Evolutionary conservation across 345 rosid species (phyloP), one percentile per base, ranked within the genome.

Genomic region (Populus nigra): DNA sequence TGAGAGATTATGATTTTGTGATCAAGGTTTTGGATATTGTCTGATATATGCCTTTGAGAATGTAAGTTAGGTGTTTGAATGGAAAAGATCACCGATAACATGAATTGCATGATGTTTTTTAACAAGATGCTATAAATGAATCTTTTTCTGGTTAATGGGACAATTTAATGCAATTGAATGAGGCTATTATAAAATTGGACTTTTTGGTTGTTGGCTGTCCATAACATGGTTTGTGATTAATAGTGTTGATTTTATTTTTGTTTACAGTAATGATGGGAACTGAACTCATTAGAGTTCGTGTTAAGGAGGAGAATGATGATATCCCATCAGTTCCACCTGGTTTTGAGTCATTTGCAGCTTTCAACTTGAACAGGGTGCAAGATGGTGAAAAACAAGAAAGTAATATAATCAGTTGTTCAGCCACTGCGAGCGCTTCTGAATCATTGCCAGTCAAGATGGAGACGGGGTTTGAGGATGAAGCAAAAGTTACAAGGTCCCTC

Each of bases 291-390:
- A 90, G 98, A 85, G 86, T 90, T 73, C 83, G 89, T 83, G 84
- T 87, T 70, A 91, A 94, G 87, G 97, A 91, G 82, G 97, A 96
- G 69, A 94, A 84, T 71, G 98, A 92, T 38, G 98, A 94, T 15
- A 74, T 94, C 79, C 98, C 92, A 29, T 83, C 94, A 74, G 90
- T 91, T 76, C 99, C 99, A 20, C 99, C 98, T 68, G 99, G 99
- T 35, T 96, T 96, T 67, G 99, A 94, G 87, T 86, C 98, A 38
- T 91, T 88, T 86, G 87, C 96, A 62, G 85, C 97, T 68, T 90
- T 94, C 78, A 86, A 88, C 38, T 71, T 91, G 81, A 92, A 81
- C 74, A 86, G 77, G 68, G 84, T 82, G 43, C 83, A 88, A 65
- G 91, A 80, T 73, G 73, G 36, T 68, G 87, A 82, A 62, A 81